Evolutionary conservation across 345 rosid species (phyloP).

Genomic region (Hevea brasiliensis): DNA sequence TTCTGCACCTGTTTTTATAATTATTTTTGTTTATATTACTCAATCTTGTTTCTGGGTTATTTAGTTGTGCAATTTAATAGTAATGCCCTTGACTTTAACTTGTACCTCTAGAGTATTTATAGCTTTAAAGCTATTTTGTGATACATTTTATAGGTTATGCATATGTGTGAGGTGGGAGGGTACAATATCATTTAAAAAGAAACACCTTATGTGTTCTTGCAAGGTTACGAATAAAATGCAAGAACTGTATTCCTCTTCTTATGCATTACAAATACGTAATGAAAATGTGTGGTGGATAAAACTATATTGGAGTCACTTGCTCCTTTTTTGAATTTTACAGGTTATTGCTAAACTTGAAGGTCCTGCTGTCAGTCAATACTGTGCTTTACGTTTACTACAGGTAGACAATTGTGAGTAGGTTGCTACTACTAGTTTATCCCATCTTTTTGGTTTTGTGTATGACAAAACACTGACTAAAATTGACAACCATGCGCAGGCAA

Average conservation of each 20-base stretch:
- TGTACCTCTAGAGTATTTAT: not conserved
- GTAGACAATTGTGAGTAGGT: constrained; percentile 34
- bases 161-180: not conserved
- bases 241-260: not conserved
- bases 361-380: constrained; percentile 95
- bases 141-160: not conserved
- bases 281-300: not conserved
- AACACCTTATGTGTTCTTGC: not conserved
- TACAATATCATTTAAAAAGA: not conserved
- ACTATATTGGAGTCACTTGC: not conserved
- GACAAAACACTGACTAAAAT: constrained; percentile 19
- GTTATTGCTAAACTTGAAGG: constrained; percentile 99
- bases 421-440: not conserved
- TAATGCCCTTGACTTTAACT: not conserved
- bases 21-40: not conserved
- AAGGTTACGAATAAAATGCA: not conserved
- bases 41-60: too few relatives aligned
- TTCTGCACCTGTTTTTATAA: not conserved
- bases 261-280: not conserved
- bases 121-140: not conserved
- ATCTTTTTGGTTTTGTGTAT: constrained; percentile 5
- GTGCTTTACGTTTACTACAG: constrained; percentile 91
- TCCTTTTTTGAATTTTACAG: constrained; percentile 38
- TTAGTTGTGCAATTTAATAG: not conserved
- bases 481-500: constrained; percentile 61